phyloP scores from a whole-genome alignment of 768 basidiomycete species.

The Tulasnella sp. region DNA sequence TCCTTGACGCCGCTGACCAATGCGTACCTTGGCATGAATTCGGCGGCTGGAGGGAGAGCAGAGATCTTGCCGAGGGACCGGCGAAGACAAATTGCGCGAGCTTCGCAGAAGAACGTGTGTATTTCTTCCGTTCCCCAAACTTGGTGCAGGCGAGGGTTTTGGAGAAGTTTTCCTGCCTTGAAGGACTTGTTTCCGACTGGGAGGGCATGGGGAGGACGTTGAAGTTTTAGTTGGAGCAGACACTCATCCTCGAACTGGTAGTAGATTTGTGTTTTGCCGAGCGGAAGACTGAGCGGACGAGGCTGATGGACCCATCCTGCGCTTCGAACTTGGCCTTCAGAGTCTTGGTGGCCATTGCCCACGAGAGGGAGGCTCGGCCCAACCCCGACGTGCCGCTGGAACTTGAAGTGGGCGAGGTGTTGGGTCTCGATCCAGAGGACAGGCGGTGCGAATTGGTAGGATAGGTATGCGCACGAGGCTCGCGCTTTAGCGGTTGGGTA shows the following conservation, averaged over 20 bases:
- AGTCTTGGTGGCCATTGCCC: conserved; percentile 88
- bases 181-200: conserved; percentile 59
- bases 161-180: conserved; percentile 95
- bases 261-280: conserved; percentile 96
- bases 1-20: no score
- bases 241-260: conserved; percentile 51
- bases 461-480: no score
- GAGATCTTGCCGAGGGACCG: no score
- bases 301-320: conserved; percentile 78
- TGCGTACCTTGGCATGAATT: no score
- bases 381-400: conserved; percentile 93
- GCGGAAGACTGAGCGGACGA: conserved; percentile 74
- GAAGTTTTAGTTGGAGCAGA: no score
- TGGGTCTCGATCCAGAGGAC: conserved; percentile 99
- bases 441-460: conserved; percentile 60
- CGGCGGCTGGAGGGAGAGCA: no score
- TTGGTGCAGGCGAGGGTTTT: conserved; percentile 79
- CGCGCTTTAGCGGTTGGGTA: no score
- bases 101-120: no score
- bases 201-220: no score
- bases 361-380: conserved; percentile 89
- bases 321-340: conserved; percentile 91
- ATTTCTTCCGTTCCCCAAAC: conserved; percentile 65
- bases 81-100: no score
- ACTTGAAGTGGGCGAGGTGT: conserved; percentile 83